Evolutionary conservation across 2,329 filamentous ascomycete genomes (phyloP), one percentile per base, ranked within the genome.

Genomic region (Diatrype stigma): DNA sequence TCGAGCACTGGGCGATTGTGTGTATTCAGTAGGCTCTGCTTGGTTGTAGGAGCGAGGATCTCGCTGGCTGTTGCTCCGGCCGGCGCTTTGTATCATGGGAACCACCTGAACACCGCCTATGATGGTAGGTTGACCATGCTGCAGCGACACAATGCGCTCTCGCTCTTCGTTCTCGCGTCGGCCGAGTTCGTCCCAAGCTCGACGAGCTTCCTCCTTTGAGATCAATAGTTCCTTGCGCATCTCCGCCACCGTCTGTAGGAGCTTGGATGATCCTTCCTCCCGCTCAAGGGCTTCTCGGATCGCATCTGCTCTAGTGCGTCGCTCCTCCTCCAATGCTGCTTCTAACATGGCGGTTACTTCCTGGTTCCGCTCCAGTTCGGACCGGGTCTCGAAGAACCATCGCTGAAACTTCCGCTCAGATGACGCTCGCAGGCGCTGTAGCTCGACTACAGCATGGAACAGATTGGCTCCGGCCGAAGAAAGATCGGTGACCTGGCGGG

Each of bases 351-450:
- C 91, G 51, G 90, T 89, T 35, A 88, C 78, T 70, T 97, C 94
- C 58, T 89, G 87, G 46, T 86, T 81, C 26, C 88, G 85, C 72
- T 97, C 94, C 58, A 96, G 84, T 59, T 97, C 92, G 30, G 86
- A 81, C 47, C 92, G 81, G 7, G 92, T 96, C 67, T 99, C 94
- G 61, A 96, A 96, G 72, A 97, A 97, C 94, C 94, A 99, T 47
- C 94, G 83, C 71, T 99, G 94, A 62, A 99, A 99, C 67, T 97
- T 97, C 57, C 94, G 85, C 70, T 99, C 94, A 0, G 93, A 97
- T 50, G 91, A 96, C 35, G 94, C 94, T 42, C 94, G 87, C 23
- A 99, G 78, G 28, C 94, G 86, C 68, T 99, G 94, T 44, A 99
- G 76, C 70, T 99, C 94, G 3, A 99, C 94, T 0, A 99, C 92